Base-by-base conservation (phyloP, 768 basidiomycete species). In the Mycena rebaudengoi region DNA sequence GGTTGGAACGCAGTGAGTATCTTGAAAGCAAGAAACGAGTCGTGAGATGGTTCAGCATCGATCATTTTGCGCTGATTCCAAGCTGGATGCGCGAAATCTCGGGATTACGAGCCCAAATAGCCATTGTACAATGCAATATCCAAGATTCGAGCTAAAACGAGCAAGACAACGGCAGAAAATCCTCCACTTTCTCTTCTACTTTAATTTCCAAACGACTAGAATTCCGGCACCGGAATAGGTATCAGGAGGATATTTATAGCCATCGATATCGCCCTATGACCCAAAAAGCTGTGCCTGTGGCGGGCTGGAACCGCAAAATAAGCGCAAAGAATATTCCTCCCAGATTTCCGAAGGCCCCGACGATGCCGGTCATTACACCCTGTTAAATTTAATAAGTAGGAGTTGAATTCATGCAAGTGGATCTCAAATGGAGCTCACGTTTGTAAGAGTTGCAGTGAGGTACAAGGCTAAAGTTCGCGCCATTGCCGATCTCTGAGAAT, bases 271-370 rank as follows among this genome's bases (percentile, higher is more conserved):
- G 77, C 60, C 85, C 85, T 46, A 76, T 76, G 37, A 85, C 80
- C 81, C 83, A 82, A 59, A 84, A 84, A 0, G 82, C 77, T 41
- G 79, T 80, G 11, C 83, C 83, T 10, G 69, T 50, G 6, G 79
- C 73, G 20, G 72, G 62, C 41, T 81, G 81, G 71, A 83, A 83
- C 14, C 85, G 77, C 56, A 83, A 85, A 20, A 87, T 69, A 0
- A 86, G 64, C 1, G 84, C 83, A 35, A 81, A 86, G 25, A 82
- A 62, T 45, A 86, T 74, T 4, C 86, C 86, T 5, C 86, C 79
- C 21, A 79, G 63, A 57, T 79, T 80, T 25, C 80, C 79, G 20
- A 76, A 74, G 1, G 73, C 72, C 12, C 80, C 80, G 1, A 80
- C 79, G 25, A 81, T 68, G 14, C 80, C 79, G 26, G 75, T 73